Evolutionary conservation across 106 monocot genomes (phyloP), one percentile per base, ranked within the genome.

Genomic region (Cymbidium sinense): DNA sequence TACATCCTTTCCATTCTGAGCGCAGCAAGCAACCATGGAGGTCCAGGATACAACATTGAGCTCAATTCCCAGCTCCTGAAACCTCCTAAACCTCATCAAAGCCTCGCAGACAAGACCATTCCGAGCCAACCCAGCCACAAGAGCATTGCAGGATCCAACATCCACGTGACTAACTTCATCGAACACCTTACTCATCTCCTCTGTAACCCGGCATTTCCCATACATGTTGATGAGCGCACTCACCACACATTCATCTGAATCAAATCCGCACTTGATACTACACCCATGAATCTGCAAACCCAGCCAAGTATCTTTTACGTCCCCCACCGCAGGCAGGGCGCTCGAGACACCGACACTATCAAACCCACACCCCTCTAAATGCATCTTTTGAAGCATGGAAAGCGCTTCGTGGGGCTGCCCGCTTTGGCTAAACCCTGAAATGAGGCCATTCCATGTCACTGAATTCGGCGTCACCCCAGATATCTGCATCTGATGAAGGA

Each of bases 41-140:
- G 95, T 95, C 95, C 95, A 95, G 10, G 95, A 92, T 20, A 95
- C 83, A 9, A 95, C 92, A 79, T 90, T 92, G 50, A 92, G 61
- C 34, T 83, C 47, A 17, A 88, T 54, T 9, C 82, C 82, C 39
- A 35, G 36, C 4, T 64, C 70, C 34, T 39, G 20, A 64, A 92
- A 92, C 75, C 78, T 71, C 80, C 75, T 75, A 34, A 95, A 95
- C 20, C 50, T 47, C 44, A 71, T 37, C 74, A 95, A 13, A 0
- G 91, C 92, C 15, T 88, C 79, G 17, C 79, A 85, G 2, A 62
- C 90, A 11, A 72, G 83, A 50, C 86, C 86, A 73, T 95, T 95
- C 11, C 89, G 75, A 0, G 95, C 78, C 0, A 92, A 81, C 36
- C 92, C 95, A 1, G 95, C 72, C 0, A 95, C 55, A 35, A 95